phyloP scores from a whole-genome alignment of 2,329 filamentous ascomycete genomes.

The Paraphaeosphaeria minitans region DNA sequence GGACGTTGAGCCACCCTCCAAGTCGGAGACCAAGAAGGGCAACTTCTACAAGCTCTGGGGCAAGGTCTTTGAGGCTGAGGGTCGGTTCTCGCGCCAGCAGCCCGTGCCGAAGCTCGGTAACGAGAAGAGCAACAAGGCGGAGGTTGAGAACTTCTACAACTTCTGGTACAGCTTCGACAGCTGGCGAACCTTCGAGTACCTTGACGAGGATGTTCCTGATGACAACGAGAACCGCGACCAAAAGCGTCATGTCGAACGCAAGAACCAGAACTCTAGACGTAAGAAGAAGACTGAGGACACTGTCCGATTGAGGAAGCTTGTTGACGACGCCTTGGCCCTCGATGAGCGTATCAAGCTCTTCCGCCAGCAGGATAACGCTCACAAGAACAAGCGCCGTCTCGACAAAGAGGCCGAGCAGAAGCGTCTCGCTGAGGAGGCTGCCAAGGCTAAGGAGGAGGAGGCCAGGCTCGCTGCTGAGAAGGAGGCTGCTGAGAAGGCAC shows the following conservation, averaged over 20 bases:
- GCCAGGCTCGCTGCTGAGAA: slow-evolving; percentile 80
- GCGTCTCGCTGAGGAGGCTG: slow-evolving; percentile 82
- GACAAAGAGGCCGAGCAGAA: slow-evolving; percentile 93
- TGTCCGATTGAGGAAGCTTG: slow-evolving; percentile 82
- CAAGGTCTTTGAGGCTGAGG: slow-evolving; percentile 88
- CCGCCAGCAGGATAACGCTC: slow-evolving; percentile 85
- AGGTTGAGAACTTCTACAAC: slow-evolving; percentile 97
- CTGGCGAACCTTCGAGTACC: slow-evolving; percentile 97
- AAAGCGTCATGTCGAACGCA: slow-evolving; percentile 96
- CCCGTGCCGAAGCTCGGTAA: slow-evolving; percentile 87
- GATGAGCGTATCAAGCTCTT: slow-evolving; percentile 99
- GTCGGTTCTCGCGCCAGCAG: slow-evolving; percentile 87
- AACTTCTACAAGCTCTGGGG: slow-evolving; percentile 97
- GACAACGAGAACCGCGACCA: slow-evolving; percentile 99
- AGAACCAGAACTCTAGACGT: slow-evolving; percentile 96
- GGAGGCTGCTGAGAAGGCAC: slow-evolving; percentile 83
- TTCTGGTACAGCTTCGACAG: slow-evolving; percentile 99
- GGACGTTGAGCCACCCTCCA: slow-evolving; percentile 87
- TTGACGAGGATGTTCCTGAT: slow-evolving; percentile 97
- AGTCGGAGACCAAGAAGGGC: slow-evolving; percentile 84
- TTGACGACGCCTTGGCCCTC: slow-evolving; percentile 81
- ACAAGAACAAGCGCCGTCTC: slow-evolving; percentile 93
- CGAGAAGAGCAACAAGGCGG: slow-evolving; percentile 81
- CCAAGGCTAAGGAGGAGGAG: slow-evolving; percentile 81
- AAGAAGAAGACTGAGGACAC: slow-evolving; percentile 99